Evolutionary conservation across 2,329 filamentous ascomycete genomes (phyloP).

Genomic region (Endoconidiophora polonica): DNA sequence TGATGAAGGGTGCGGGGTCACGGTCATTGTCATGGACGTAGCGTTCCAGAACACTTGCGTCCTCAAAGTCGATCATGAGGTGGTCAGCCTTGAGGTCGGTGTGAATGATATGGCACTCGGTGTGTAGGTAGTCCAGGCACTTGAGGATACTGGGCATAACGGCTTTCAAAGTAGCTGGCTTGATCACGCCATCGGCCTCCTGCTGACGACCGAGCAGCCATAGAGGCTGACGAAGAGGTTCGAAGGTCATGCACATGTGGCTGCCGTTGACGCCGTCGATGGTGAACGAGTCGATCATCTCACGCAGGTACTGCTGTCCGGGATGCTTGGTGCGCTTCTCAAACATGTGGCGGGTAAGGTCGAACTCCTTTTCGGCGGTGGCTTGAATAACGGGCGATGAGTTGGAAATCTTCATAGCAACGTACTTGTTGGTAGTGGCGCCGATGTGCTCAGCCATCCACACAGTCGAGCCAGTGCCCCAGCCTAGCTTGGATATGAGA

Average conservation of each 20-base stretch:
- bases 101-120: conserved; percentile 27
- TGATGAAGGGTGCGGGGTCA: conserved; percentile 16
- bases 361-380: conserved; percentile 16
- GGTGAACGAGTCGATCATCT: conserved; percentile 19
- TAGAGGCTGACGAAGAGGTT: conserved; percentile 25
- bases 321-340: conserved; percentile 16
- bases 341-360: conserved; percentile 16
- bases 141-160: conserved; percentile 21
- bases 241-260: conserved; percentile 23
- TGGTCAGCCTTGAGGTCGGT: conserved; percentile 28
- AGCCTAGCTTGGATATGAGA: conserved; percentile 23
- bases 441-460: conserved; percentile 21
- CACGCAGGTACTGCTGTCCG: conserved; percentile 19
- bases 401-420: conserved; percentile 19
- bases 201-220: conserved; percentile 23
- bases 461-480: conserved; percentile 24
- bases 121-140: conserved; percentile 26
- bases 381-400: conserved; percentile 15
- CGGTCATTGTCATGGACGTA: conserved; percentile 16
- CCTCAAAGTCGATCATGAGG: conserved; percentile 14
- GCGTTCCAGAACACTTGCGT: conserved; percentile 15
- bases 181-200: conserved; percentile 21
- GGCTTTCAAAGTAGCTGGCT: conserved; percentile 21
- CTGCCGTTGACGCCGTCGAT: conserved; percentile 18
- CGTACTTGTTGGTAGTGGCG: conserved; percentile 15